phyloP scores from a whole-genome alignment of 225 moss, liverwort and hornwort genomes.

The Neckera pumila region DNA sequence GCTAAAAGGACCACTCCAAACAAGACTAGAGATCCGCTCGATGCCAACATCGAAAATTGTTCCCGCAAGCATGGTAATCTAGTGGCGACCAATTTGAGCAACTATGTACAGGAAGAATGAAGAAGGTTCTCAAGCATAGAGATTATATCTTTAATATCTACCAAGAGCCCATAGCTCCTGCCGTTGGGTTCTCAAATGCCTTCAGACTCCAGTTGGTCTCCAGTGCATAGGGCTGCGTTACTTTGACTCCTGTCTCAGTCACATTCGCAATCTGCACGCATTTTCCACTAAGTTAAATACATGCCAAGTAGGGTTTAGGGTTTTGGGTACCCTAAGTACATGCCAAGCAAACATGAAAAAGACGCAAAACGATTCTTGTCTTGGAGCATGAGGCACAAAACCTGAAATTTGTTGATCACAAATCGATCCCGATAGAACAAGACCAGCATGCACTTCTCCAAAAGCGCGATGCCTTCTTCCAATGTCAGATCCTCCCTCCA shows the following conservation, averaged over 20 bases:
- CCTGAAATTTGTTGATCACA: conserved; percentile 96
- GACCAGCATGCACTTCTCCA: conserved; percentile 93
- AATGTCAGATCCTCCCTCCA: conserved; percentile 77
- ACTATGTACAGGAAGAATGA: conserved; percentile 27
- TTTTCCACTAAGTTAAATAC: neutral
- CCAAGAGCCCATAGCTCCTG: conserved; percentile 85
- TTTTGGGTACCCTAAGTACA: too few species aligned
- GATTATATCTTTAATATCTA: conserved; percentile 3
- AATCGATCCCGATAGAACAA: conserved; percentile 89
- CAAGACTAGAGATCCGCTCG: neutral
- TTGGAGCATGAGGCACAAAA: neutral
- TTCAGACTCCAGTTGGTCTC: conserved; percentile 69
- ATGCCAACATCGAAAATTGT: neutral
- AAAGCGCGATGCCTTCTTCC: conserved; percentile 77
- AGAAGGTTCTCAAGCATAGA: neutral
- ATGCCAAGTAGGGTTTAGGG: too few species aligned
- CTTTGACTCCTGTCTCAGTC: conserved; percentile 49
- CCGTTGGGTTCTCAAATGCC: conserved; percentile 84
- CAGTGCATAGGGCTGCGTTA: conserved; percentile 73
- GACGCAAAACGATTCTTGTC: neutral
- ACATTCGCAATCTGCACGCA: conserved; percentile 67
- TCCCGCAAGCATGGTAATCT: neutral
- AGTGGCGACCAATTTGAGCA: neutral
- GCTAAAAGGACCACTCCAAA: neutral
- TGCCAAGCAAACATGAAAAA: neutral